Base-by-base conservation (phyloP, 2,329 filamentous ascomycete species). In the Penicillium sp. region DNA sequence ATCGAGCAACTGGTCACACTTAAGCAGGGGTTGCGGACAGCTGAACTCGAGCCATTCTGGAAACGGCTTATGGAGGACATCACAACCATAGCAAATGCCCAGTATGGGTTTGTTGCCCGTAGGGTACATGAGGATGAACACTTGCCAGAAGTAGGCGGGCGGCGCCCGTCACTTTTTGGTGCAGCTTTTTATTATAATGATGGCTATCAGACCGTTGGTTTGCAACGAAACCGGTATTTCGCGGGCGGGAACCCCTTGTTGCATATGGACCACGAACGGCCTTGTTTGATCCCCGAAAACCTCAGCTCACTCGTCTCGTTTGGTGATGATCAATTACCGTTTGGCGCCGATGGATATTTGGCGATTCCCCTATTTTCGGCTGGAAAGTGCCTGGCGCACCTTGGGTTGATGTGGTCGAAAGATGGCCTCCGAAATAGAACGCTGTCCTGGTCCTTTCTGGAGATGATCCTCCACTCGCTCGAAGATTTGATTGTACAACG, bases 191-290 rank as follows among this genome's bases (percentile, higher is more conserved):
- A 87, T 63, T 80, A 83, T 68, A 81, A 84, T 59, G 79, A 83
- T 58, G 82, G 80, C 25, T 72, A 74, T 41, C 75, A 76, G 46
- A 72, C 70, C 43, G 74, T 76, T 53, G 72, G 76, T 19, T 75
- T 82, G 42, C 72, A 81, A 57, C 77, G 77, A 53, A 78, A 86
- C 69, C 80, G 81, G 55, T 86, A 84, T 66, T 77, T 82, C 58
- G 79, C 82, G 31, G 84, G 83, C 57, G 80, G 77, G 19, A 81
- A 82, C 54, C 83, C 84, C 4, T 84, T 84, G 65, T 78, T 79
- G 30, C 79, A 85, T 63, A 87, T 88, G 84, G 81, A 80, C 57
- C 80, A 87, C 63, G 83, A 87, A 70, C 86, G 87, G 64, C 80
- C 86, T 42, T 84, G 86, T 63, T 68, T 87, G 49, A 81, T 88